Conservation (phyloP, 805 yeast genomes). For the Ogataea sp. region DNA sequence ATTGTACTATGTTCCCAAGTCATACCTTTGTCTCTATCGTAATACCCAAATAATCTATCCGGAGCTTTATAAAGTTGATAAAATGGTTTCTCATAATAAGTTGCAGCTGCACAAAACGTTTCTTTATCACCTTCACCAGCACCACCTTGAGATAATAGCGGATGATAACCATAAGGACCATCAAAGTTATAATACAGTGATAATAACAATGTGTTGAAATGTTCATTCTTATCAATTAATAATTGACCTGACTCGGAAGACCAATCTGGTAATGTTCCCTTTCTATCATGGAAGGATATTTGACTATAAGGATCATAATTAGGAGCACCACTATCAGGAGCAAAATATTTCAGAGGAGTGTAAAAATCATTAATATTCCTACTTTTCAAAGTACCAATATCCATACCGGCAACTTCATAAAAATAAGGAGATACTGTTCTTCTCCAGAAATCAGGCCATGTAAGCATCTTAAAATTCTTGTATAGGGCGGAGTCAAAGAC, state of each 20-base stretch:
- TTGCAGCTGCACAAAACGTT: slow-evolving; percentile 61
- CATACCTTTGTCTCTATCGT: slow-evolving; percentile 7
- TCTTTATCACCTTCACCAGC: slow-evolving; percentile 76
- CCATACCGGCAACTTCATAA: slow-evolving; percentile 28
- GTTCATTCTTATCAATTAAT: slow-evolving; percentile 46
- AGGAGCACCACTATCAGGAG: no score
- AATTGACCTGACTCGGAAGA: slow-evolving; percentile 66
- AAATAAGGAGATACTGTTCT: slow-evolving; percentile 57
- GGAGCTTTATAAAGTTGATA: slow-evolving; percentile 38
- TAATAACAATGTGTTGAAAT: slow-evolving; percentile 47
- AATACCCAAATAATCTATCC: slow-evolving; percentile 14
- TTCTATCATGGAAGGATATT: slow-evolving; percentile 49
- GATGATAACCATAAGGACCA: slow-evolving; percentile 54
- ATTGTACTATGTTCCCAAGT: slow-evolving; percentile 21
- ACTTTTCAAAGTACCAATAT: slow-evolving; percentile 22
- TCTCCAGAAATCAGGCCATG: slow-evolving; percentile 77
- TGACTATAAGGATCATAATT: slow-evolving; percentile 24
- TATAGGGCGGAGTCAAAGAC: slow-evolving; percentile 34
- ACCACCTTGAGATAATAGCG: slow-evolving; percentile 50
- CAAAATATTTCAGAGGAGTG: slow-evolving; percentile 10
- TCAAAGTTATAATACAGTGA: slow-evolving; percentile 58
- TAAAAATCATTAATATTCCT: slow-evolving; percentile 19
- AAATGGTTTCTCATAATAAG: slow-evolving; percentile 33
- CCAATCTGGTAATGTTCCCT: slow-evolving; percentile 57
- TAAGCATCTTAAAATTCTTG: slow-evolving; percentile 40